Conservation (phyloP, 306 rosid species). For the Gastrolobium bilobum region DNA sequence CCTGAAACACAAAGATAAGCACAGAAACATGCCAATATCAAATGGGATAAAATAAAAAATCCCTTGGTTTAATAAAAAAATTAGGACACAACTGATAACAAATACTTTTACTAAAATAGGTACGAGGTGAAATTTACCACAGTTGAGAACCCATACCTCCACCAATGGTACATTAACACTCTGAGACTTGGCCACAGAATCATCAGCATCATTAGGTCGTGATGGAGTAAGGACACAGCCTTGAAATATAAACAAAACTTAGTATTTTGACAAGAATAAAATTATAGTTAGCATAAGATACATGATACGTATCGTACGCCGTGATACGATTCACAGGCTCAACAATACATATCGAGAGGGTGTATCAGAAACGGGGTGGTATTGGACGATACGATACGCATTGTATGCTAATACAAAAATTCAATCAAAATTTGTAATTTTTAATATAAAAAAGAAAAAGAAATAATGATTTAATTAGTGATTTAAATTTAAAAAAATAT, state of each 20-base stretch:
- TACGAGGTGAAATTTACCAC: slow-evolving; percentile 26
- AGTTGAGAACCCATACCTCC: slow-evolving; percentile 62
- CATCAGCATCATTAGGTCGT: slow-evolving; percentile 57
- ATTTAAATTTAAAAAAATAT: too few species aligned
- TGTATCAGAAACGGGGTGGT: too few species aligned
- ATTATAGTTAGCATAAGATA: neutral
- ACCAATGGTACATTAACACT: slow-evolving; percentile 53
- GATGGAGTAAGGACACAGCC: slow-evolving; percentile 62
- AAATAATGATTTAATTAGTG: too few species aligned
- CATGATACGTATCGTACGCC: too few species aligned
- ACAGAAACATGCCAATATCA: slow-evolving; percentile 32
- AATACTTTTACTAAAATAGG: slow-evolving; percentile 11
- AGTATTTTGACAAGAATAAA: slow-evolving; percentile 37
- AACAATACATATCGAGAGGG: too few species aligned
- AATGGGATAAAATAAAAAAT: neutral
- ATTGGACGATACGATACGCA: too few species aligned
- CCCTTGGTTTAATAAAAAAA: slow-evolving; percentile 21
- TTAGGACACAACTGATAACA: slow-evolving; percentile 12
- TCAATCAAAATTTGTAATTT: too few species aligned
- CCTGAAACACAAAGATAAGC: slow-evolving; percentile 66
- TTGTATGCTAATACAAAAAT: too few species aligned
- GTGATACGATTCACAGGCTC: too few species aligned
- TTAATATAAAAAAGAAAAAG: too few species aligned
- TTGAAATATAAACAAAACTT: slow-evolving; percentile 54
- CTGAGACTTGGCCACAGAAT: slow-evolving; percentile 58